Evolutionary conservation across 2,329 filamentous ascomycete species (phyloP).

Genomic region (Ophiostoma populinum): DNA sequence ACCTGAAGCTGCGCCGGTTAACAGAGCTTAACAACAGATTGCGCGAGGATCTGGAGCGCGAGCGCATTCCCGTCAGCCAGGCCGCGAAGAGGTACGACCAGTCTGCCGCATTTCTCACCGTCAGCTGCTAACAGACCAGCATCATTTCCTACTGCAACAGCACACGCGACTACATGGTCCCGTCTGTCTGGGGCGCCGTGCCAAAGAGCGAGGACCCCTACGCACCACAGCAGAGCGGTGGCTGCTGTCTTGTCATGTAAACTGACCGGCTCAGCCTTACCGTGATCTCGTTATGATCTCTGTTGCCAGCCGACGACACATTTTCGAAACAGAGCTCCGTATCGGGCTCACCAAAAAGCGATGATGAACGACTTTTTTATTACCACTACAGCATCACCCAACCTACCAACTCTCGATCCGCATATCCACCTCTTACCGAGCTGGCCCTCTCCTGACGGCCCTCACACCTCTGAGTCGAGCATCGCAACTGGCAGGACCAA

Average conservation of each 20-base stretch:
- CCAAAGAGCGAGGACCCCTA: constrained; percentile 97
- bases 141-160: constrained; percentile 97
- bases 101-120: not conserved
- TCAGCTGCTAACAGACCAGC: constrained; percentile 28
- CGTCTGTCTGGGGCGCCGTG: constrained; percentile 87
- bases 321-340: not conserved
- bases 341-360: not conserved
- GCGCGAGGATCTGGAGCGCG: constrained; percentile 87
- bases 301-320: not conserved
- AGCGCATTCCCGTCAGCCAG: constrained; percentile 89
- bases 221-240: constrained; percentile 78
- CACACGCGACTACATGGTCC: constrained; percentile 98
- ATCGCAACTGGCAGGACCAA: too few species aligned
- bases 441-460: too few species aligned
- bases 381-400: not conserved
- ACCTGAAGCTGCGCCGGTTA: constrained; percentile 87
- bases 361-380: constrained; percentile 2
- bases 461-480: too few species aligned
- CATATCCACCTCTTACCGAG: too few species aligned
- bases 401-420: too few species aligned
- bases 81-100: constrained; percentile 60
- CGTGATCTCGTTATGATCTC: too few species aligned
- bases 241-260: constrained; percentile 94
- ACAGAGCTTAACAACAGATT: constrained; percentile 94
- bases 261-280: not conserved